Base-by-base conservation (phyloP, 495 filamentous ascomycete genomes). In the Penicillium pancosmium region DNA sequence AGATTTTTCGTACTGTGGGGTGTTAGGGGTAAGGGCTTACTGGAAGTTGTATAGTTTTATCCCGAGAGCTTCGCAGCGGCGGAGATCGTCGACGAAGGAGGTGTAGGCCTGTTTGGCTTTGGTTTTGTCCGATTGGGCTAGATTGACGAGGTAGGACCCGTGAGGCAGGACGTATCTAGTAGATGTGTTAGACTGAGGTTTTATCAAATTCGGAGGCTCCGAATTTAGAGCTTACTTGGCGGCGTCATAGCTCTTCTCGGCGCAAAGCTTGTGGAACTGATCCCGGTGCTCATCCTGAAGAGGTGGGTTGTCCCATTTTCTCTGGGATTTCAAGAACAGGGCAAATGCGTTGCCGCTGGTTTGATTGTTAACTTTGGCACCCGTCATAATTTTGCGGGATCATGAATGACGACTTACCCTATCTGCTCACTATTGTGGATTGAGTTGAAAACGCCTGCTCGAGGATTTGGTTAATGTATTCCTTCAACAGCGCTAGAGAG, bases 31-130 rank as follows among this genome's bases (percentile, higher is more conserved):
- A 16, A 41, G 47, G 47, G 59, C 79, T 65, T 60, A 85, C 82
- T 98, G 94, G 79, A 98, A 98, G 73, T 98, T 98, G 78, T 98
- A 98, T 15, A 98, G 80, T 58, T 74, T 82, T 68, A 98, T 96
- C 0, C 90, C 90, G 0, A 98, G 85, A n/a, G 80, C 80, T 67
- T 96, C 92, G 70, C 94, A 98, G 23, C 94, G 87, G 46, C 85
- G 73, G 1, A 98, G 80, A 69, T 98, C 94, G 61, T 98, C 93
- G 21, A 96, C 58, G 73, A 98, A 98, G 47, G 86, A 82, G 46
- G 80, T 79, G 68, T 96, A 97, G 11, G 91, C 92, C 72, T 97
- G 91, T n/a, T 85, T 82, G 18, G 91, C 88, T 66, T 94, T 96
- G 18, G 79, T 81, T 31, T 82, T 71, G 64, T 97, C 92, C 15